phyloP scores from a whole-genome alignment of 1,284 basidiomycete species.

The Boletus semigastroideus region DNA sequence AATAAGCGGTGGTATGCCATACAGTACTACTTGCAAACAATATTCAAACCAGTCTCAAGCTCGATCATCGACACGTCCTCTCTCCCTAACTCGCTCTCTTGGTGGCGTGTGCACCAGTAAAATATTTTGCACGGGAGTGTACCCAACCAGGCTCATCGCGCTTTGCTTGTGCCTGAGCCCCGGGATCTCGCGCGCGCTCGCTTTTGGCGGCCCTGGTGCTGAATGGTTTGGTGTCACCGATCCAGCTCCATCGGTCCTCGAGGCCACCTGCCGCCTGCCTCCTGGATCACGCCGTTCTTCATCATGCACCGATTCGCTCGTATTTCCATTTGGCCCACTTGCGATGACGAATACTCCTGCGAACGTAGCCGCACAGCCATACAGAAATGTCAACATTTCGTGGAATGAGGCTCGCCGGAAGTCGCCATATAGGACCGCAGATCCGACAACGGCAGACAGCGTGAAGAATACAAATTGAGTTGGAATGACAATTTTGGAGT shows the following conservation, averaged over 20 bases:
- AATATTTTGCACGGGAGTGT: constrained; percentile 72
- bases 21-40: not conserved
- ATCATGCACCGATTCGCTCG: constrained; percentile 18
- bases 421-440: constrained; percentile 91
- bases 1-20: not conserved
- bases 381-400: constrained; percentile 82
- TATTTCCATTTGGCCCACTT: constrained; percentile 44
- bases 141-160: constrained; percentile 58
- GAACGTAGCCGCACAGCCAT: constrained; percentile 82
- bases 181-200: constrained; percentile 42
- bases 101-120: constrained; percentile 66
- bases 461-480: constrained; percentile 93
- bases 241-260: constrained; percentile 35
- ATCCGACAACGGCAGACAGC: constrained; percentile 86
- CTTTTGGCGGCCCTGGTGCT: constrained; percentile 45
- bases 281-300: constrained; percentile 31
- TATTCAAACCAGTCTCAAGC: not conserved
- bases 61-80: constrained; percentile 2
- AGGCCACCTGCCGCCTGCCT: constrained; percentile 32
- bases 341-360: constrained; percentile 84
- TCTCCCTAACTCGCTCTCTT: constrained; percentile 39
- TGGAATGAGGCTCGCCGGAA: constrained; percentile 82
- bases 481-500: constrained; percentile 83
- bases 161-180: constrained; percentile 52
- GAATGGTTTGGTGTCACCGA: constrained; percentile 40